Evolutionary conservation across 225 moss, liverwort and hornwort genomes (phyloP), one percentile per base, ranked within the genome.

Genomic region (Neckera pumila): DNA sequence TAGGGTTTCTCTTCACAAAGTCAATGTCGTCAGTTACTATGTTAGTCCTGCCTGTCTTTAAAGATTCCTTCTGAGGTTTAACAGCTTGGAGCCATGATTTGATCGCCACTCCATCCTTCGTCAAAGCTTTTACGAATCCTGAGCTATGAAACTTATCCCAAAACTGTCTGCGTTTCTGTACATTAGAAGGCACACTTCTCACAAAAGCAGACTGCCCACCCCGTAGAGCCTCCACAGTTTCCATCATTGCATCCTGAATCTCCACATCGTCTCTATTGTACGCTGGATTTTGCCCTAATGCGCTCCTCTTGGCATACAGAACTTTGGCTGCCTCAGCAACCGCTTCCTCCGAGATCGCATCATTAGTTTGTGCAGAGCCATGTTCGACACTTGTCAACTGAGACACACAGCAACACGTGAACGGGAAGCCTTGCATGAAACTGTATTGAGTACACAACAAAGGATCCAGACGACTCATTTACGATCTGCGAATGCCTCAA

Each of bases 131-230:
- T 26, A 72, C 89, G 36, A 94, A 84, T 71, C 91, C 91, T 57
- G 94, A 91, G 57, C 83, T 90, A 61, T 83, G 89, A 23, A 94
- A 57, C 43, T 88, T 88, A 64, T 91, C 87, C 94, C 93, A 92
- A 67, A 93, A 91, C 60, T 87, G 89, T 66, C 88, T 75, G 67
- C 87, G 93, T 82, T 90, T 92, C 40, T 91, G 88, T 61, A 75
- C 87, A 87, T 93, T 92, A 21, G 90, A 87, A 87, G 88, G 82
- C 69, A 34, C 11, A 43, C 47, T 80, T 61, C 70, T 76, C 78
- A 92, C 88, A 79, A 93, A 91, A 38, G 93, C 88, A 71, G 89
- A 87, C 83, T 94, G 90, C 60, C 93, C 88, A 85, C 87, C 84
- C 76, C 85, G 78, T 71, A 91, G 79, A 80, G 72, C 65, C 69